These are phyloP conservation scores for Carpinus viminea DNA, from an alignment of 306 rosid species.

Conservation along the genomic window DNA sequence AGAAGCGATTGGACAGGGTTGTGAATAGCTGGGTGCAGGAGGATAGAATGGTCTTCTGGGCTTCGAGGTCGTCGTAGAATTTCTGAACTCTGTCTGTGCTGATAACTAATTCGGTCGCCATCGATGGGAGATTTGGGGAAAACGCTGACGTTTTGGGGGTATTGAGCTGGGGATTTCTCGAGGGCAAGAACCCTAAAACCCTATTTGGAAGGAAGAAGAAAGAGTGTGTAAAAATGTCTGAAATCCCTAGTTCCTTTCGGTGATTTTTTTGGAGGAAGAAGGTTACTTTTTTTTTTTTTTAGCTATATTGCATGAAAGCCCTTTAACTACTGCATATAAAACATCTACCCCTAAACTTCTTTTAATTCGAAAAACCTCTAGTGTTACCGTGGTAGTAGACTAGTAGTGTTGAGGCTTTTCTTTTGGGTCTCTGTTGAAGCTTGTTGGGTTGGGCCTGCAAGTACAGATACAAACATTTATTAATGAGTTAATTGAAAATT, in stretches of 20 bases:
- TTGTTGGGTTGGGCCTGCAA: too few species aligned
- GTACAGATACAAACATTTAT: too few species aligned
- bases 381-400: too few species aligned
- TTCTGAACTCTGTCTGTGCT: slow-evolving; percentile 43
- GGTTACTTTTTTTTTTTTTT: neutral
- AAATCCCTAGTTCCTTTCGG: neutral
- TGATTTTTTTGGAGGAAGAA: neutral
- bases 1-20: slow-evolving; percentile 49
- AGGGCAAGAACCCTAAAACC: slow-evolving; percentile 31
- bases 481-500: too few species aligned
- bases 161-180: neutral
- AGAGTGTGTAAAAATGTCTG: neutral
- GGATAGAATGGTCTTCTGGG: slow-evolving; percentile 47
- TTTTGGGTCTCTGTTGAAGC: too few species aligned
- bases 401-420: too few species aligned
- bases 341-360: neutral
- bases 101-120: slow-evolving; percentile 52
- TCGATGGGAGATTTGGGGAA: slow-evolving; percentile 12
- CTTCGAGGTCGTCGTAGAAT: slow-evolving; percentile 64
- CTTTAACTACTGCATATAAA: neutral
- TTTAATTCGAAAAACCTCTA: too few species aligned
- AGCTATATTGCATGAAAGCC: neutral
- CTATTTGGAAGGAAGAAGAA: slow-evolving; percentile 14
- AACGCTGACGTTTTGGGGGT: neutral
- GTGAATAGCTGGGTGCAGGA: slow-evolving; percentile 60